phyloP scores from a whole-genome alignment of 768 basidiomycete genomes.

The Krasilnikovozyma curviuscula region DNA sequence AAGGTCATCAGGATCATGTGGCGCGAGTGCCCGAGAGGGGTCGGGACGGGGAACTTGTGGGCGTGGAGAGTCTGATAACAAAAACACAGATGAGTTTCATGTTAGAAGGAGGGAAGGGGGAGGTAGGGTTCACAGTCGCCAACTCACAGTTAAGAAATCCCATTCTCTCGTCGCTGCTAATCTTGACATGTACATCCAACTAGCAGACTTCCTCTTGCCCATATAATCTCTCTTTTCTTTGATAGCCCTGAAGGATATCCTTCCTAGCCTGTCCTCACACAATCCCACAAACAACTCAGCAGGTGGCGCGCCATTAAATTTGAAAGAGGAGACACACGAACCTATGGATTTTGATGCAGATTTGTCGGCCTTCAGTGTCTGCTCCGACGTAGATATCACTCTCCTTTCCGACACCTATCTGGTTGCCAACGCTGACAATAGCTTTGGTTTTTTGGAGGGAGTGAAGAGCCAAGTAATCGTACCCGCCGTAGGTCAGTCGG shows the following conservation, averaged over 20 bases:
- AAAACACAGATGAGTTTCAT: not conserved
- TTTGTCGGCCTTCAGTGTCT: slow-evolving; percentile 58
- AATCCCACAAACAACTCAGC: not conserved
- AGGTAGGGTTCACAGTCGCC: not conserved
- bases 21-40: slow-evolving; percentile 79
- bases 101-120: not conserved
- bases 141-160: slow-evolving; percentile 85
- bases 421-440: slow-evolving; percentile 80
- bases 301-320: not conserved
- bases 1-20: slow-evolving; percentile 94
- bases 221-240: slow-evolving; percentile 93
- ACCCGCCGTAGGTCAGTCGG: slow-evolving; percentile 92
- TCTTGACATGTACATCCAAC: slow-evolving; percentile 99
- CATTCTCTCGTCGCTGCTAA: slow-evolving; percentile 93
- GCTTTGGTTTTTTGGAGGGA: slow-evolving; percentile 78
- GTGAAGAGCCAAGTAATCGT: slow-evolving; percentile 85
- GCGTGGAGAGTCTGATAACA: slow-evolving; percentile 58
- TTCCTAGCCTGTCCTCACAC: slow-evolving; percentile 47
- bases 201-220: slow-evolving; percentile 82
- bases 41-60: slow-evolving; percentile 80
- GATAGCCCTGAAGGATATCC: slow-evolving; percentile 92
- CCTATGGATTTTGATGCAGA: slow-evolving; percentile 90
- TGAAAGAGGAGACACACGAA: slow-evolving; percentile 22
- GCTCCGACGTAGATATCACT: slow-evolving; percentile 67
- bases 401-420: slow-evolving; percentile 97